Evolutionary conservation across 1,284 basidiomycete species (phyloP).

Genomic region (Leccinum pallidistipes): DNA sequence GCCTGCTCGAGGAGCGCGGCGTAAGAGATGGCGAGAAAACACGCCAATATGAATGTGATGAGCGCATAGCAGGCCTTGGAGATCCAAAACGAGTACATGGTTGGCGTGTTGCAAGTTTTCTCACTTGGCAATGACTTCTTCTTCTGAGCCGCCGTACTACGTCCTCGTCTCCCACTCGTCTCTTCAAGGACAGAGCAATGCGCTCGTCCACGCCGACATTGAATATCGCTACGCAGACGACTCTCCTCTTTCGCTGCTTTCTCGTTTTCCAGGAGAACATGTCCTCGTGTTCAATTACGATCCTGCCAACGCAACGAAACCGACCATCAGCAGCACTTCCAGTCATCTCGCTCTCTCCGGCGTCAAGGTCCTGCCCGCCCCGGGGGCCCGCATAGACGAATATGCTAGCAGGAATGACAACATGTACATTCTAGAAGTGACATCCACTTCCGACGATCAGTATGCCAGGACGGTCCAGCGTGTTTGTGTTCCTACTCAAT

Average conservation of each 20-base stretch:
- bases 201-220: slow-evolving; percentile 69
- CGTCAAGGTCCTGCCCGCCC: slow-evolving; percentile 67
- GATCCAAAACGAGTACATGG: slow-evolving; percentile 24
- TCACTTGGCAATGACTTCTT: neutral
- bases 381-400: slow-evolving; percentile 55
- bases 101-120: slow-evolving; percentile 16
- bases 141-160: slow-evolving; percentile 53
- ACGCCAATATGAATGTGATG: slow-evolving; percentile 53
- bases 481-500: slow-evolving; percentile 3
- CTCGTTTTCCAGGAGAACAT: slow-evolving; percentile 58
- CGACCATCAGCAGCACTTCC: slow-evolving; percentile 63
- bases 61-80: slow-evolving; percentile 45
- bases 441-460: slow-evolving; percentile 45
- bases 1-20: slow-evolving; percentile 67
- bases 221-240: slow-evolving; percentile 83
- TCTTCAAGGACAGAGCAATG: slow-evolving; percentile 35
- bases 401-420: slow-evolving; percentile 51
- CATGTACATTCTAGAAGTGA: slow-evolving; percentile 76
- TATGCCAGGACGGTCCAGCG: slow-evolving; percentile 28
- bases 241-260: slow-evolving; percentile 58
- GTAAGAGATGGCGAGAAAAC: slow-evolving; percentile 61
- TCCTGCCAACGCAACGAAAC: slow-evolving; percentile 34
- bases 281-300: slow-evolving; percentile 71
- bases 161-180: slow-evolving; percentile 58
- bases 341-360: slow-evolving; percentile 56